These are phyloP conservation scores for Cairneyella variabilis DNA, from an alignment of 495 filamentous ascomycete species.

Conservation along the genomic window DNA sequence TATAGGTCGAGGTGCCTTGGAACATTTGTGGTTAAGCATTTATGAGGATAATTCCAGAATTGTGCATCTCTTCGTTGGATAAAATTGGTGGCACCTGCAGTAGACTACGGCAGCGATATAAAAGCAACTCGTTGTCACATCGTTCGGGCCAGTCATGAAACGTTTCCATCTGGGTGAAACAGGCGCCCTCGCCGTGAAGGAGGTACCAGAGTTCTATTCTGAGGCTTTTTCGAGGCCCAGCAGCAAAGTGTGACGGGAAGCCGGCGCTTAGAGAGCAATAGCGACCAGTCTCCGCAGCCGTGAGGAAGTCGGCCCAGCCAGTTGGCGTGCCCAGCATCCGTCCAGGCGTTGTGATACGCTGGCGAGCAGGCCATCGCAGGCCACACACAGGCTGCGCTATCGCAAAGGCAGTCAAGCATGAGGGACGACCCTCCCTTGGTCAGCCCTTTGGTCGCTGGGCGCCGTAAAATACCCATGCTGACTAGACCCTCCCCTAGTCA, in stretches of 20 bases:
- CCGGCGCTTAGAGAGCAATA: conserved; percentile 16
- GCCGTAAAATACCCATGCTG: too few relatives aligned
- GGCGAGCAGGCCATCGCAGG: neutral
- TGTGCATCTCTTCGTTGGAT: conserved; percentile 1
- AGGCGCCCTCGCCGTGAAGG: conserved; percentile 14
- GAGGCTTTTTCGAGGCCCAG: neutral
- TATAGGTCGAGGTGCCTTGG: too few relatives aligned
- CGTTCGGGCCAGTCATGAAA: conserved; percentile 18
- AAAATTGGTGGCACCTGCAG: conserved; percentile 1
- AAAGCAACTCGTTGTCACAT: conserved; percentile 16
- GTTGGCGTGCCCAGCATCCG: neutral
- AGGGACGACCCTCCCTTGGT: conserved; percentile 17
- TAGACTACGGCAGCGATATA: conserved; percentile 4
- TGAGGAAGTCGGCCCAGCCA: neutral
- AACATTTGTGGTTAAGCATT: too few relatives aligned
- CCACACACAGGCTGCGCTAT: conserved; percentile 2
- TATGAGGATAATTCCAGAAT: too few relatives aligned
- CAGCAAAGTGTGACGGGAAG: conserved; percentile 7
- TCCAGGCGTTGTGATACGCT: conserved; percentile 7
- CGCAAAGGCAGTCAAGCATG: too few relatives aligned
- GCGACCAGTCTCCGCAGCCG: neutral
- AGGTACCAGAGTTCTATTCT: neutral
- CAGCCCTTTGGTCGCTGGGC: too few relatives aligned
- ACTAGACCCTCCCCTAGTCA: neutral
- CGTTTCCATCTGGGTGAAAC: conserved; percentile 19